Conservation (phyloP, 805 yeast genomes). For the Torulaspora gathmanii region DNA sequence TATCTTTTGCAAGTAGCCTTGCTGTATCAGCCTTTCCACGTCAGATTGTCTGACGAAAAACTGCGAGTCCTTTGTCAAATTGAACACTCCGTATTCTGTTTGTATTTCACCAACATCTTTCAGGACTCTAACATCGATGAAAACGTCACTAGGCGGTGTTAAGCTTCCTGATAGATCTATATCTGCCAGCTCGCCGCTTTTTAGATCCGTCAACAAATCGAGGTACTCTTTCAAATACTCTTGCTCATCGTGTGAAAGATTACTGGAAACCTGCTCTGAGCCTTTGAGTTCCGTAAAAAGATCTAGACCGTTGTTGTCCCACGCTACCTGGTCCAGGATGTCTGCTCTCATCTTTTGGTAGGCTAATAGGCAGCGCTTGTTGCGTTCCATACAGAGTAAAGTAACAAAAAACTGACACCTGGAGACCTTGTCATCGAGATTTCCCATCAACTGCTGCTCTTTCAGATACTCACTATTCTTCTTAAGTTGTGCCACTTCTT, state of each 20-base stretch:
- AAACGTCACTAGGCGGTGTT: slow-evolving; percentile 86
- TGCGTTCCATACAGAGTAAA: slow-evolving; percentile 73
- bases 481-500: slow-evolving; percentile 65
- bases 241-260: slow-evolving; percentile 71
- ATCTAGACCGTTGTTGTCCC: slow-evolving; percentile 55
- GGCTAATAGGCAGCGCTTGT: slow-evolving; percentile 84
- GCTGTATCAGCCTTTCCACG: slow-evolving; percentile 89
- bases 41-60: slow-evolving; percentile 91
- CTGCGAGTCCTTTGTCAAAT: slow-evolving; percentile 87
- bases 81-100: slow-evolving; percentile 95
- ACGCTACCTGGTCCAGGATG: slow-evolving; percentile 59
- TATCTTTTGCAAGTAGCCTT: slow-evolving; percentile 81
- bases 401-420: slow-evolving; percentile 56
- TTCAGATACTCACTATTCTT: slow-evolving; percentile 50
- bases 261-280: slow-evolving; percentile 38
- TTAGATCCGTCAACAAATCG: slow-evolving; percentile 67
- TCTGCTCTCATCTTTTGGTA: slow-evolving; percentile 71
- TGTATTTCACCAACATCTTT: slow-evolving; percentile 96
- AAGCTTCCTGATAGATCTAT: slow-evolving; percentile 84
- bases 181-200: slow-evolving; percentile 68
- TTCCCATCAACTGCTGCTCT: slow-evolving; percentile 23
- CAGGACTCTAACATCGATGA: slow-evolving; percentile 87
- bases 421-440: slow-evolving; percentile 42
- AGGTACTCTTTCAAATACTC: slow-evolving; percentile 69
- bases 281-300: slow-evolving; percentile 35